Evolutionary conservation across 495 filamentous ascomycete species (phyloP).

Genomic region (Neurospora sp.): DNA sequence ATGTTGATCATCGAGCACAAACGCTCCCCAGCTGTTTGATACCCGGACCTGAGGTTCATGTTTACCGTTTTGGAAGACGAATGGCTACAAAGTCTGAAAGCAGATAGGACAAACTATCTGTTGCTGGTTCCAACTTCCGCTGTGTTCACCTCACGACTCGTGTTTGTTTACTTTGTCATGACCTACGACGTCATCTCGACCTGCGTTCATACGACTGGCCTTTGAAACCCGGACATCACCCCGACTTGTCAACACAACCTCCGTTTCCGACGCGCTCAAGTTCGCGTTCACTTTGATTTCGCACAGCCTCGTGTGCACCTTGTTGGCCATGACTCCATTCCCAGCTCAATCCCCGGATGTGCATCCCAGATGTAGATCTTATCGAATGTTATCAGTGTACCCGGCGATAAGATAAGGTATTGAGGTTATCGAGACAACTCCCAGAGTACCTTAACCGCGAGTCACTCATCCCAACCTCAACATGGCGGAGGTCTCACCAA

Average conservation of each 20-base stretch:
- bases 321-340: neutral
- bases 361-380: neutral
- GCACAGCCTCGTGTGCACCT: neutral
- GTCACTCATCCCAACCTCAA: too few species aligned
- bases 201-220: too few species aligned
- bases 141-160: neutral
- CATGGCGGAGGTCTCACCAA: too few species aligned
- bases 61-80: neutral
- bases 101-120: neutral
- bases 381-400: too few species aligned
- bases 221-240: too few species aligned
- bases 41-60: neutral
- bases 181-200: neutral
- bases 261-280: neutral
- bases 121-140: neutral
- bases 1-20: neutral
- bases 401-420: neutral
- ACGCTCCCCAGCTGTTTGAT: neutral
- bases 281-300: neutral
- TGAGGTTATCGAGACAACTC: too few species aligned
- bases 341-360: neutral
- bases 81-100: neutral
- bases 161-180: neutral
- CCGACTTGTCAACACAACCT: too few species aligned
- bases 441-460: too few species aligned